Conservation (phyloP, 306 rosid genomes). For the Corylus avellana region DNA sequence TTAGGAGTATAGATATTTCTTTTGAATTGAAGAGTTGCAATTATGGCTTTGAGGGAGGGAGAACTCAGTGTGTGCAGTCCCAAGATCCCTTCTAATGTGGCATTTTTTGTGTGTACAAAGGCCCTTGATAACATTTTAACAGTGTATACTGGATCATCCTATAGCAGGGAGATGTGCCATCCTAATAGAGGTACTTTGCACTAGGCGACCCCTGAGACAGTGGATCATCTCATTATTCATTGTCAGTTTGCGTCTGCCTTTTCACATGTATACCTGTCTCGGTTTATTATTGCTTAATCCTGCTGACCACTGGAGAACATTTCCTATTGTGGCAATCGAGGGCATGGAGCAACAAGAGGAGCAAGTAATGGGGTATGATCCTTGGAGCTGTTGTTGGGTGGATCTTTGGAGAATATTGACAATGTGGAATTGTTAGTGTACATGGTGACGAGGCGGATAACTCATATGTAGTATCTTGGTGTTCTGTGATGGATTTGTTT, state of each 20-base stretch:
- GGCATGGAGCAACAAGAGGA: slow-evolving; percentile 65
- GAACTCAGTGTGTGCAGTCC: slow-evolving; percentile 37
- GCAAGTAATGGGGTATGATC: slow-evolving; percentile 59
- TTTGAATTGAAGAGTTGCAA: slow-evolving; percentile 27
- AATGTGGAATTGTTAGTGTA: slow-evolving; percentile 32
- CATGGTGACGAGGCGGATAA: slow-evolving; percentile 31
- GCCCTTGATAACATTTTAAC: slow-evolving; percentile 56
- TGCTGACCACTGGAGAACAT: slow-evolving; percentile 44
- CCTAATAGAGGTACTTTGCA: slow-evolving; percentile 51
- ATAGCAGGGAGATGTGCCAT: slow-evolving; percentile 59
- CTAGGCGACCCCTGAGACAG: slow-evolving; percentile 71
- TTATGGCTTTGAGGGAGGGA: slow-evolving; percentile 39
- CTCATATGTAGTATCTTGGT: slow-evolving; percentile 30
- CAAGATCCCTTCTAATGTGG: slow-evolving; percentile 52
- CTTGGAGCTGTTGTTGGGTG: slow-evolving; percentile 48
- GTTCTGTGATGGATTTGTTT: slow-evolving; percentile 32
- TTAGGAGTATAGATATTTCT: slow-evolving; percentile 24
- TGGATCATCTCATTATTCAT: slow-evolving; percentile 53
- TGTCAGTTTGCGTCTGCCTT: slow-evolving; percentile 52
- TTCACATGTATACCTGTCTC: slow-evolving; percentile 56
- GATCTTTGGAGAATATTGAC: slow-evolving; percentile 44
- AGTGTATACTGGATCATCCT: slow-evolving; percentile 62
- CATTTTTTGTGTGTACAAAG: slow-evolving; percentile 35
- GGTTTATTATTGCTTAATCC: slow-evolving; percentile 71
- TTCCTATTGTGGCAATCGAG: slow-evolving; percentile 48